phyloP scores from a whole-genome alignment of 805 yeast genomes.

The Pichia phayaonensis region DNA sequence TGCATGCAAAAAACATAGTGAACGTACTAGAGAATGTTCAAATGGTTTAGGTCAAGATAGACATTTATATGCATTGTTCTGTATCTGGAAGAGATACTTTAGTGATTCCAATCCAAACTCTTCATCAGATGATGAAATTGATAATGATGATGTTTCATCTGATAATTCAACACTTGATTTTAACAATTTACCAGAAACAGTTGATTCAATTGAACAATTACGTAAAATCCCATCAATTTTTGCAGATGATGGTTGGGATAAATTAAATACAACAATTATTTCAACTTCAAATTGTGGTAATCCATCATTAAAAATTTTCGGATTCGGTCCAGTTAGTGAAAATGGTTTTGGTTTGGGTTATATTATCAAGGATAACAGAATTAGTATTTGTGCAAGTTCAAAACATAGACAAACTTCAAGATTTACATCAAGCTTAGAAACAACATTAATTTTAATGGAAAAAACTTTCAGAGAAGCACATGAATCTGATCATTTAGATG shows the following conservation, averaged over 20 bases:
- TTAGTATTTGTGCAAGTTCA: slow-evolving; percentile 76
- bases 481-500: slow-evolving; percentile 3
- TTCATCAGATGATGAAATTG: slow-evolving; percentile 11
- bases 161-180: slow-evolving; percentile 23
- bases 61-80: slow-evolving; percentile 78
- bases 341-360: slow-evolving; percentile 94
- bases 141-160: slow-evolving; percentile 19
- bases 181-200: slow-evolving; percentile 19
- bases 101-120: slow-evolving; percentile 10
- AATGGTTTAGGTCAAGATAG: slow-evolving; percentile 87
- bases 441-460: slow-evolving; percentile 53
- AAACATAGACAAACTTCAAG: slow-evolving; percentile 84
- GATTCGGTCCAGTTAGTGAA: slow-evolving; percentile 85
- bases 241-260: slow-evolving; percentile 84
- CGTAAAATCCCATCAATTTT: slow-evolving; percentile 62
- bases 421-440: slow-evolving; percentile 59
- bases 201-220: slow-evolving; percentile 17
- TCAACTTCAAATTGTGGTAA: slow-evolving; percentile 91
- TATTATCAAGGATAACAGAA: slow-evolving; percentile 71
- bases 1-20: slow-evolving; percentile 67
- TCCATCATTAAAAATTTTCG: slow-evolving; percentile 78
- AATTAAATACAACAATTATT: slow-evolving; percentile 67
- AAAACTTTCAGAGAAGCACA: slow-evolving; percentile 34
- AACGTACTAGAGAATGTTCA: slow-evolving; percentile 61
- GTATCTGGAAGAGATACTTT: slow-evolving; percentile 72